Percentiles rank a stretch among this genome's conserved stretches.
Evolutionary conservation across 306 rosid species (phyloP).

Genomic region (Vigna radiata): DNA sequence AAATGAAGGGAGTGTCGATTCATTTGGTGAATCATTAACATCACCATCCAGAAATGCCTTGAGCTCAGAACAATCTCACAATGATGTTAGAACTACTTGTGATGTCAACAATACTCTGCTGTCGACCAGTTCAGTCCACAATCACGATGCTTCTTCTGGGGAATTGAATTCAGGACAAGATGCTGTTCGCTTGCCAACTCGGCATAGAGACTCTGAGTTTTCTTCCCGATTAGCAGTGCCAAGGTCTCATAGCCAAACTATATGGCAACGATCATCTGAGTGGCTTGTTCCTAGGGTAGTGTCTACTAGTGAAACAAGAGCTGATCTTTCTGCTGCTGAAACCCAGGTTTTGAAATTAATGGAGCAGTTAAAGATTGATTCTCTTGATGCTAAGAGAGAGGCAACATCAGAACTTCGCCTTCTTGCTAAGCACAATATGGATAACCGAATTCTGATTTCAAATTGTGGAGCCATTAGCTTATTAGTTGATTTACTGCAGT

Average conservation of each 20-base stretch:
- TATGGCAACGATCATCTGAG: conserved; percentile 55
- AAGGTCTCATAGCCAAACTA: conserved; percentile 53
- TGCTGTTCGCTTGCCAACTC: conserved; percentile 39
- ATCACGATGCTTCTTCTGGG: conserved; percentile 60
- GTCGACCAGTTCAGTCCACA: conserved; percentile 50
- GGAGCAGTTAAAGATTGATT: conserved; percentile 57
- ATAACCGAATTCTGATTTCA: conserved; percentile 79
- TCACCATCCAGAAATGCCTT: conserved; percentile 53
- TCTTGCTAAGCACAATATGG: conserved; percentile 75
- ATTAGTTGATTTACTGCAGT: conserved; percentile 68
- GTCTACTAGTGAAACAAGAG: conserved; percentile 53
- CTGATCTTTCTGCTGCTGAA: conserved; percentile 66
- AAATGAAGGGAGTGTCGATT: conserved; percentile 54
- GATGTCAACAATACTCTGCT: conserved; percentile 44
- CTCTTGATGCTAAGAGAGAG: conserved; percentile 62
- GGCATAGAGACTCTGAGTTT: conserved; percentile 54
- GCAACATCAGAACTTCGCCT: conserved; percentile 71
- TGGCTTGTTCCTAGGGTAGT: conserved; percentile 56
- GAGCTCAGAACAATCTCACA: conserved; percentile 49
- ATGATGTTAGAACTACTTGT: conserved; percentile 57
- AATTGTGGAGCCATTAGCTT: conserved; percentile 66
- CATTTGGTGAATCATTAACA: conserved; percentile 49
- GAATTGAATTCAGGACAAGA: conserved; percentile 59
- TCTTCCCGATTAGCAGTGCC: conserved; percentile 43
- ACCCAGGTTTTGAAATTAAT: conserved; percentile 62